phyloP scores from a whole-genome alignment of 345 rosid species.

The Alliaria petiolata region DNA sequence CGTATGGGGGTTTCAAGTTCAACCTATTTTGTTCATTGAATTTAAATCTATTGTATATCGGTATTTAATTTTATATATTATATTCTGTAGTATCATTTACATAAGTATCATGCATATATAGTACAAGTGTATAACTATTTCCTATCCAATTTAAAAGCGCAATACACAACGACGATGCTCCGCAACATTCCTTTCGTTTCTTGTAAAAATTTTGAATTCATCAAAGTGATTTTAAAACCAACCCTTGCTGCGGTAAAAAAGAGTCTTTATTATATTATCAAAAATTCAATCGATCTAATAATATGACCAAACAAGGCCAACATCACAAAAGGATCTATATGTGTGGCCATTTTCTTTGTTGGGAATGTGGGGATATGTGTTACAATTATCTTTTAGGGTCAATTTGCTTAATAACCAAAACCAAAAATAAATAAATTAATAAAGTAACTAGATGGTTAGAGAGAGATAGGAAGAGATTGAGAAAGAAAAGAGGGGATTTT shows the following conservation, averaged over 20 bases:
- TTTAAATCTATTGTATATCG: background rate
- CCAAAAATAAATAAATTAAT: too few species aligned
- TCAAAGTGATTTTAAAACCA: background rate
- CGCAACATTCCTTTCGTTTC: slow-evolving; percentile 21
- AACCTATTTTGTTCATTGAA: slow-evolving; percentile 11
- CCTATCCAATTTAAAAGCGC: background rate
- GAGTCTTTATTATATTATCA: background rate
- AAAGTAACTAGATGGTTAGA: too few species aligned
- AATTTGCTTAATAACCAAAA: too few species aligned
- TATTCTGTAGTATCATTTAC: background rate
- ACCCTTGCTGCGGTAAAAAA: background rate
- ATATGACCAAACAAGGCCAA: slow-evolving; percentile 5
- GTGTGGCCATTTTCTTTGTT: background rate
- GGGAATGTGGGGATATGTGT: slow-evolving; percentile 4
- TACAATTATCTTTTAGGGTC: too few species aligned
- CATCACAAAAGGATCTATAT: background rate
- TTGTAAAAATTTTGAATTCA: background rate
- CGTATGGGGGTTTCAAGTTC: slow-evolving; percentile 25
- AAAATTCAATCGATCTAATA: background rate
- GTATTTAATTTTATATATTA: background rate
- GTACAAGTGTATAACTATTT: too few species aligned
- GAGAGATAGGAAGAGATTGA: too few species aligned
- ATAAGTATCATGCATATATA: background rate
- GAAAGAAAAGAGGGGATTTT: too few species aligned
- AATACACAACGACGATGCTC: slow-evolving; percentile 12